These are phyloP conservation scores for Neurospora pannonica DNA, from an alignment of 495 filamentous ascomycete species.

Conservation along the genomic window DNA sequence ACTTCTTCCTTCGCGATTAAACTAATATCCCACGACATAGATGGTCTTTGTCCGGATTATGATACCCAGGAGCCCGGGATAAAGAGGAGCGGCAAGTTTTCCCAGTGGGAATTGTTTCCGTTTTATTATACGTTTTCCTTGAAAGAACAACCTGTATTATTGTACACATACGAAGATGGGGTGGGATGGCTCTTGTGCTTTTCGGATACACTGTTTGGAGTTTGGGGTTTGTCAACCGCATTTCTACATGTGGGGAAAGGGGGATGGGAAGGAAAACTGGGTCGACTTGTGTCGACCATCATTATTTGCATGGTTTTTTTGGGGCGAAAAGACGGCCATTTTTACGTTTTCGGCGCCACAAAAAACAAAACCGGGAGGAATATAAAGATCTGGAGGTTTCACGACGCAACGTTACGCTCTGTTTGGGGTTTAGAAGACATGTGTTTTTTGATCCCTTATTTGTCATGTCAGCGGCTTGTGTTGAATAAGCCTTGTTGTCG, in stretches of 20 bases:
- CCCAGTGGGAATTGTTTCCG: background rate
- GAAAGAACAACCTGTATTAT: background rate
- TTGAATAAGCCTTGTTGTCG: background rate
- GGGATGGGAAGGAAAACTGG: background rate
- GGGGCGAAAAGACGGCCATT: background rate
- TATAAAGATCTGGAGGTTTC: background rate
- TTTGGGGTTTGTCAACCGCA: background rate
- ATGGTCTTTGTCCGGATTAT: background rate
- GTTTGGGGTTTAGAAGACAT: background rate
- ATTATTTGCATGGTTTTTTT: background rate
- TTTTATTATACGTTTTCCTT: background rate
- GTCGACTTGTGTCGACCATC: background rate
- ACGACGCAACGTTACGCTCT: background rate
- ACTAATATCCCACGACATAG: background rate
- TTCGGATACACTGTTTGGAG: background rate
- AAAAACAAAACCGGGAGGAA: background rate
- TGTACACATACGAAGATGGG: background rate
- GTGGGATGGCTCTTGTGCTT: background rate
- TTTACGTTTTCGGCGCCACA: slow-evolving; percentile 4
- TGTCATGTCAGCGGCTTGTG: background rate
- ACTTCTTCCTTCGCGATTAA: background rate
- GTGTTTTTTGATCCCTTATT: background rate
- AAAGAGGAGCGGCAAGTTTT: background rate
- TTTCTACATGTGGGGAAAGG: background rate
- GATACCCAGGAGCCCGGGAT: background rate